A percentile compares a stretch with the other conserved stretches of the same genome.
Evolutionary conservation across 2,329 filamentous ascomycete genomes (phyloP).

Genomic region (Fonsecaea pedrosoi): DNA sequence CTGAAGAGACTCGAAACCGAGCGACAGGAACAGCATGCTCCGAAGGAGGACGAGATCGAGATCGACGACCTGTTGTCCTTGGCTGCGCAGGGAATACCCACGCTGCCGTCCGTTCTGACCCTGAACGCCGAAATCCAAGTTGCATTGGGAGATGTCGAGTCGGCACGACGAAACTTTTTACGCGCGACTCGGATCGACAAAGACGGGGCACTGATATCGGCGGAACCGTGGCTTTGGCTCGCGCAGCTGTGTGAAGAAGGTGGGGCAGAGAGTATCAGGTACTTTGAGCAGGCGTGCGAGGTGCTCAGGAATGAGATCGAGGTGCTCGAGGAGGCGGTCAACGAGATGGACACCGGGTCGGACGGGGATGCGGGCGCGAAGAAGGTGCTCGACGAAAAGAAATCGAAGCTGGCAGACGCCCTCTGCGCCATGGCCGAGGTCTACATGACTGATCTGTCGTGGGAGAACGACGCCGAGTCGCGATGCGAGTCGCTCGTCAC

Average conservation of each 20-base stretch:
- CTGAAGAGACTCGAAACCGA: conserved; percentile 45
- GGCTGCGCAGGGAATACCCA: conserved; percentile 38
- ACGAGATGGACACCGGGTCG: conserved; percentile 33
- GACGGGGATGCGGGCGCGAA: not conserved
- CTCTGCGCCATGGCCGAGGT: conserved; percentile 94
- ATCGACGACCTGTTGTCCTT: conserved; percentile 36
- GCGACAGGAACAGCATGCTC: conserved; percentile 41
- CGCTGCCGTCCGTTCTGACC: conserved; percentile 65
- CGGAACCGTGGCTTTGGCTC: conserved; percentile 74
- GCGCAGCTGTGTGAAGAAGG: conserved; percentile 80
- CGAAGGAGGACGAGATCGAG: conserved; percentile 23
- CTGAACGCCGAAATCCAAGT: conserved; percentile 82
- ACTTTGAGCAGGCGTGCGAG: conserved; percentile 70
- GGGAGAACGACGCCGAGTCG: conserved; percentile 84
- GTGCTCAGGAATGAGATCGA: conserved; percentile 66
- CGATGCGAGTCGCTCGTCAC: conserved; percentile 88
- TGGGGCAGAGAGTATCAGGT: conserved; percentile 64
- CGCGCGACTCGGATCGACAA: conserved; percentile 77
- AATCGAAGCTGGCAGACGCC: conserved; percentile 83
- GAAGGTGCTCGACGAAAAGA: conserved; percentile 58
- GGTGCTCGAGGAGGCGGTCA: conserved; percentile 43
- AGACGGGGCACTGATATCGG: conserved; percentile 63
- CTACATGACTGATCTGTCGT: conserved; percentile 98
- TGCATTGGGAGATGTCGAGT: conserved; percentile 80
- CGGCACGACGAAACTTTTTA: conserved; percentile 74